phyloP scores from a whole-genome alignment of 108 stramenopile genomes.

The Pseudonitzschia pungens region DNA sequence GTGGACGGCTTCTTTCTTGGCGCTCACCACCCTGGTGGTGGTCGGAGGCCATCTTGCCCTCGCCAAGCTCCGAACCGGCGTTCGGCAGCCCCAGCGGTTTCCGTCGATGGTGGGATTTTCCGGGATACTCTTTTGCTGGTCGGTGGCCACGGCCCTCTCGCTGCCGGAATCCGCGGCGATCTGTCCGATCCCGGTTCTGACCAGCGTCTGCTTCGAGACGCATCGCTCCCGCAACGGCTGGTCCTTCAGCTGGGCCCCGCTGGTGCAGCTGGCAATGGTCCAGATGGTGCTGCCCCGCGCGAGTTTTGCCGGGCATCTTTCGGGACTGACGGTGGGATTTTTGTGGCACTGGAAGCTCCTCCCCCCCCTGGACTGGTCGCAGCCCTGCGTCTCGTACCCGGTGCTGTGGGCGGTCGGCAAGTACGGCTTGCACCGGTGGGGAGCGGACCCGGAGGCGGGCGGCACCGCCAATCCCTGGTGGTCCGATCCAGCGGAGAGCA shows the following conservation, averaged over 20 bases:
- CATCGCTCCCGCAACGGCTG: conserved; percentile 49
- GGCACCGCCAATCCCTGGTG: background rate
- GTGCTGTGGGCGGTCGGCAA: conserved; percentile 45
- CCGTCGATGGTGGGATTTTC: conserved; percentile 78
- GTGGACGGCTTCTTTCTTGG: conserved; percentile 65
- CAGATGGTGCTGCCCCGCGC: conserved; percentile 76
- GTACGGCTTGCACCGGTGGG: conserved; percentile 5
- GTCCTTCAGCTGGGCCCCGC: conserved; percentile 64
- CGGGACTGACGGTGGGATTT: conserved; percentile 76
- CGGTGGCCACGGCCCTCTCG: conserved; percentile 61
- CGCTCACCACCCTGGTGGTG: conserved; percentile 55
- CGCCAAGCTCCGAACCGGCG: background rate
- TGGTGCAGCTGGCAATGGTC: conserved; percentile 59
- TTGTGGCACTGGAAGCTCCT: conserved; percentile 69
- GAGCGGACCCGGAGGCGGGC: conserved; percentile 10
- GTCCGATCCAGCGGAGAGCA: background rate
- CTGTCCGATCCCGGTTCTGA: conserved; percentile 76
- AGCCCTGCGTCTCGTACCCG: conserved; percentile 65
- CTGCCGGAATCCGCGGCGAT: conserved; percentile 36
- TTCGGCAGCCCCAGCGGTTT: background rate
- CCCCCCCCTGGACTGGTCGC: conserved; percentile 60
- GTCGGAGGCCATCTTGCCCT: conserved; percentile 30
- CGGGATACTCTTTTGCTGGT: conserved; percentile 83
- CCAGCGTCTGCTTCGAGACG: conserved; percentile 67
- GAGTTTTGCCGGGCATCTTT: conserved; percentile 76